A percentile compares a stretch with the other conserved stretches of the same genome.
These are phyloP conservation scores for Podaxis carcinomalis DNA, from an alignment of 768 basidiomycete species.

Conservation along the genomic window DNA sequence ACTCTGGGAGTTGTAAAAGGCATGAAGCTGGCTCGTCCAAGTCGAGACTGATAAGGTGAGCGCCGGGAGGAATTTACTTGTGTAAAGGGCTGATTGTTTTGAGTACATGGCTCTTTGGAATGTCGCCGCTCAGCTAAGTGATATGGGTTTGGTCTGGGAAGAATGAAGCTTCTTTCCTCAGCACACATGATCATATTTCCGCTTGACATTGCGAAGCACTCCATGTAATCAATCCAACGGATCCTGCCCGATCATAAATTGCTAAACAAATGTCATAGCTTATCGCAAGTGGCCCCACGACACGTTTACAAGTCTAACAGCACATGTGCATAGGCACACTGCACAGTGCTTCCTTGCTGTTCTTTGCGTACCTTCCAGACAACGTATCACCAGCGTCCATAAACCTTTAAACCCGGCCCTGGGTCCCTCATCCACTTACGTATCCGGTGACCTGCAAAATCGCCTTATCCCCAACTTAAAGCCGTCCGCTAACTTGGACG, in stretches of 20 bases:
- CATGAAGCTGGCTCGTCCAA: neutral
- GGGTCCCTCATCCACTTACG: slow-evolving; percentile 1
- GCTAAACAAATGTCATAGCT: neutral
- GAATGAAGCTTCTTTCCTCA: neutral
- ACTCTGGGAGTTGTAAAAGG: neutral
- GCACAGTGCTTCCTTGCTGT: no score
- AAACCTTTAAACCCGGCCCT: neutral
- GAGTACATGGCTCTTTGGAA: no score
- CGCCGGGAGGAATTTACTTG: neutral
- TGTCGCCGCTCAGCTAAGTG: no score
- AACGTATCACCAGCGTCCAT: neutral
- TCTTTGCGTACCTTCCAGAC: no score
- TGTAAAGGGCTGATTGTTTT: no score
- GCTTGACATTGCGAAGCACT: neutral
- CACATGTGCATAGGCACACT: no score
- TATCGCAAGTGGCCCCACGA: neutral
- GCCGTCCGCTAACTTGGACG: neutral
- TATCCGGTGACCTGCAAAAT: neutral
- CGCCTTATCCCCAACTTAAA: neutral
- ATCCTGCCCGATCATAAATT: neutral
- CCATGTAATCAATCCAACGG: neutral
- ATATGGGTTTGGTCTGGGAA: neutral
- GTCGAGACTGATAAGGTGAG: neutral
- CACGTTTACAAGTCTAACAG: neutral
- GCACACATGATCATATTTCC: neutral